Percentiles rank a stretch among this genome's conserved stretches.
Evolutionary conservation across 2,329 filamentous ascomycete species (phyloP).

Genomic region (Colletotrichum sp.): DNA sequence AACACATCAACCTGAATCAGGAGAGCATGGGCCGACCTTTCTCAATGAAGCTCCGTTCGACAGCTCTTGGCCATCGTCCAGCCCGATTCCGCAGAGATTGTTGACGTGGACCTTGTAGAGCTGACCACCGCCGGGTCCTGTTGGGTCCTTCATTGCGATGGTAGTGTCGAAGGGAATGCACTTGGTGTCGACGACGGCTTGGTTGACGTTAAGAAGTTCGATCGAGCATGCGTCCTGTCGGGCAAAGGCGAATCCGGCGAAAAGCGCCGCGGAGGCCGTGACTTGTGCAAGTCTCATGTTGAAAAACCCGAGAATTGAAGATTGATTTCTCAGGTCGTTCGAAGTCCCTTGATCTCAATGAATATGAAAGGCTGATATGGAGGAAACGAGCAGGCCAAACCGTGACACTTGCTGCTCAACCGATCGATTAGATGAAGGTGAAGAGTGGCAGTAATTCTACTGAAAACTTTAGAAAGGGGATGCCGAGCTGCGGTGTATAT

Average conservation of each 20-base stretch:
- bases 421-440: neutral
- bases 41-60: neutral
- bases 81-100: neutral
- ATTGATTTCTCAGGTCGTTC: neutral
- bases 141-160: neutral
- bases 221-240: neutral
- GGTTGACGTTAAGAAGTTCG: neutral
- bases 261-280: neutral
- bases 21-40: neutral
- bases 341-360: neutral
- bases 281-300: neutral
- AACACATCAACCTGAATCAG: neutral
- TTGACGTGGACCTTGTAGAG: neutral
- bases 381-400: fast-evolving
- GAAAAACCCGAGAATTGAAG: neutral
- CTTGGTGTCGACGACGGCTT: neutral
- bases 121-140: neutral
- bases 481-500: neutral
- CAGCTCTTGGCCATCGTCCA: neutral
- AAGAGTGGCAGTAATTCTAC: neutral
- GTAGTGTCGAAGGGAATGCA: neutral
- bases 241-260: neutral
- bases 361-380: neutral
- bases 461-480: neutral
- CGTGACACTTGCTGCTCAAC: neutral